Conservation (phyloP, 306 rosid species). For the Citrullus colocynthis region DNA sequence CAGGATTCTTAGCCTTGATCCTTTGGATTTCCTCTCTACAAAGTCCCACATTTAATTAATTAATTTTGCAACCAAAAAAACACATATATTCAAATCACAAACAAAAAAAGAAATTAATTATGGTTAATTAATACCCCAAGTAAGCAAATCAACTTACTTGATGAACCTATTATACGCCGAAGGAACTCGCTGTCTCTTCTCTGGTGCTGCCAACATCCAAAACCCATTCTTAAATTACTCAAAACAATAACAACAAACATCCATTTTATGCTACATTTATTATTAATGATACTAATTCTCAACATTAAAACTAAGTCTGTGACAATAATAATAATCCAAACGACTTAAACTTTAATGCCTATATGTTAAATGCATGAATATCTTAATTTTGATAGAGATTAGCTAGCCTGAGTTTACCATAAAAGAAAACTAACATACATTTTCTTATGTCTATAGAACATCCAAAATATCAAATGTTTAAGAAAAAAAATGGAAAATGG, state of each 20-base stretch:
- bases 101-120: not conserved
- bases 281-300: not conserved
- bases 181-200: slow-evolving; percentile 96
- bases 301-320: not conserved
- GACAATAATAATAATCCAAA: no score
- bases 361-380: no score
- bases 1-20: slow-evolving; percentile 90
- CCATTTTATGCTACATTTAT: not conserved
- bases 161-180: slow-evolving; percentile 95
- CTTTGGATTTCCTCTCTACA: slow-evolving; percentile 97
- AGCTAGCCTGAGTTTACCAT: no score
- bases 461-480: no score
- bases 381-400: no score
- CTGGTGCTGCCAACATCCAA: slow-evolving; percentile 51
- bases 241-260: not conserved
- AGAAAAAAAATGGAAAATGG: not conserved
- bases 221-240: not conserved
- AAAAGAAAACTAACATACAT: no score
- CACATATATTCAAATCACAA: not conserved
- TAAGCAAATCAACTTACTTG: slow-evolving; percentile 43
- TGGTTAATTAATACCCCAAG: not conserved
- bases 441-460: no score
- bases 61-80: not conserved
- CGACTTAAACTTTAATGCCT: no score
- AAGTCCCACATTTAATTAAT: not conserved